A percentile compares a stretch with the other conserved stretches of the same genome.
These are phyloP conservation scores for Pinus albicaulis DNA, from an alignment of 75 land plant species.

Conservation along the genomic window DNA sequence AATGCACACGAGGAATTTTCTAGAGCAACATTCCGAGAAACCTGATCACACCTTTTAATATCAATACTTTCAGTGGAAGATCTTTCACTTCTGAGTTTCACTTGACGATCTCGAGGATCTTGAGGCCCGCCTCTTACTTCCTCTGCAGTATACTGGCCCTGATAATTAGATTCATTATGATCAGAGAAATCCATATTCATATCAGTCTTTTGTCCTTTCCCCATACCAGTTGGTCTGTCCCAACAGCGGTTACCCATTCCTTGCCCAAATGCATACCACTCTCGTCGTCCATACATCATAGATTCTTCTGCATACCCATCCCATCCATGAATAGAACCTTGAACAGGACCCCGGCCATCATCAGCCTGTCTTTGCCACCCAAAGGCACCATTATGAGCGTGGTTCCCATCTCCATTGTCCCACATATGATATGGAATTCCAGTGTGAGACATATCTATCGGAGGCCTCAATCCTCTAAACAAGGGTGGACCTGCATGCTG, in stretches of 20 bases:
- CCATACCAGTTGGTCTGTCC: not conserved
- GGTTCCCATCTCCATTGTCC: slow-evolving; percentile 10
- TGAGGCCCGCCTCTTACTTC: not conserved
- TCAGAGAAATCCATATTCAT: not conserved
- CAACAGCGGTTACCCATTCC: slow-evolving; percentile 9
- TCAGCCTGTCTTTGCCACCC: slow-evolving; percentile 8
- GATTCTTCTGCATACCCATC: slow-evolving; percentile 8
- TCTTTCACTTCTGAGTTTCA: not conserved
- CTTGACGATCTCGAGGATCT: not conserved
- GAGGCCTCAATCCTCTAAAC: slow-evolving; percentile 6
- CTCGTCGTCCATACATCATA: not conserved
- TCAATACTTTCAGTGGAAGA: not conserved
- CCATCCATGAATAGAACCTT: slow-evolving; percentile 5
- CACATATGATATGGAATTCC: slow-evolving; percentile 9
- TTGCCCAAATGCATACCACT: slow-evolving; percentile 8
- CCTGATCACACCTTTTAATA: not conserved
- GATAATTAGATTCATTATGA: not conserved
- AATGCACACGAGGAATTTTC: not conserved
- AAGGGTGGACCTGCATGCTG: slow-evolving; percentile 5
- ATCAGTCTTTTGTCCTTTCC: not conserved
- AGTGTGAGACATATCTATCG: not conserved
- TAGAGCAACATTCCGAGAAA: not conserved
- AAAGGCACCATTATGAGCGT: slow-evolving; percentile 6
- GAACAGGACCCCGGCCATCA: slow-evolving; percentile 4
- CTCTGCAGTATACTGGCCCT: not conserved